phyloP scores from a whole-genome alignment of 371 early-diverging fungal genomes.

The Dinochytrium kinnereticum region DNA sequence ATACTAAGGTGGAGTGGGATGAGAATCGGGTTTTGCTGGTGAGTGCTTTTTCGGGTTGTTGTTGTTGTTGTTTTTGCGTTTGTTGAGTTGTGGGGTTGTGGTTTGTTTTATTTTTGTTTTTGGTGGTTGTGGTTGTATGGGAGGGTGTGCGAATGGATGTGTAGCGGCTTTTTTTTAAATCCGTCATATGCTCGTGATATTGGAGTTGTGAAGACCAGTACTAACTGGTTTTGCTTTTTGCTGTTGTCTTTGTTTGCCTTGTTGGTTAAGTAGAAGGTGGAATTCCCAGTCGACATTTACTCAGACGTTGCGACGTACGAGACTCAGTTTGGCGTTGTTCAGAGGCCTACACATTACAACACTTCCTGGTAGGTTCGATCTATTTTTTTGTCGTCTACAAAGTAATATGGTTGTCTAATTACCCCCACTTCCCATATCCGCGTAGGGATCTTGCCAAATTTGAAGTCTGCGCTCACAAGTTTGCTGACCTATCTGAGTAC shows the following conservation, averaged over 20 bases:
- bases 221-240: too few relatives aligned
- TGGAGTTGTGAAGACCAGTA: too few relatives aligned
- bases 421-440: background rate
- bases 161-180: too few relatives aligned
- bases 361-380: conserved; percentile 65
- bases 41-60: background rate
- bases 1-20: conserved; percentile 85
- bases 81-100: too few relatives aligned
- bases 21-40: conserved; percentile 84
- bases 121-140: too few relatives aligned
- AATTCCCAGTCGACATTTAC: conserved; percentile 84
- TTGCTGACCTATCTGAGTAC: conserved; percentile 90
- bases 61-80: background rate
- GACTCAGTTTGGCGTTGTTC: conserved; percentile 89
- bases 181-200: too few relatives aligned
- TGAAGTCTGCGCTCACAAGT: conserved; percentile 96
- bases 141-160: too few relatives aligned
- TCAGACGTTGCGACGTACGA: conserved; percentile 93
- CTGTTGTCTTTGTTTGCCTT: too few relatives aligned
- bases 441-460: conserved; percentile 85
- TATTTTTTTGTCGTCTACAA: conserved; percentile 15
- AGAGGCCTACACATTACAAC: conserved; percentile 93
- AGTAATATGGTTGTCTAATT: background rate
- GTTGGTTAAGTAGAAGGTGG: conserved; percentile 70
- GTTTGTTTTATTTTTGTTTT: too few relatives aligned